Conservation (phyloP, 1,139 yeast species). For the Yamadazyma epiphylla region DNA sequence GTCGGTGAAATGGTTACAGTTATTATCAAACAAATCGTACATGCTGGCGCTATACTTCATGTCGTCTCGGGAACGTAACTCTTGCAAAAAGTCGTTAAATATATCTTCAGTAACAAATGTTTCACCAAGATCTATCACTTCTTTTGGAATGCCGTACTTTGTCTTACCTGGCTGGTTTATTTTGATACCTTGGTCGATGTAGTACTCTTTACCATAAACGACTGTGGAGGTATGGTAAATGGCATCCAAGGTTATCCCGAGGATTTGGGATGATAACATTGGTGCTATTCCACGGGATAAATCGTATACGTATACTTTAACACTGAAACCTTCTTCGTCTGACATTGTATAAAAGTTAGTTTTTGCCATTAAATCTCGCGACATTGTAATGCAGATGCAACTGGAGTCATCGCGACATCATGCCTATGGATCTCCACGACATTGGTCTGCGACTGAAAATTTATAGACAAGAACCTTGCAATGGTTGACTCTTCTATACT, state of each 20-base stretch:
- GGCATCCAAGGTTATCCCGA: slow-evolving; percentile 53
- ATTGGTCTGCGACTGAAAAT: neutral
- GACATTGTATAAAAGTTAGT: too few species aligned
- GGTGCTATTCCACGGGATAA: slow-evolving; percentile 49
- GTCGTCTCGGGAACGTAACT: slow-evolving; percentile 37
- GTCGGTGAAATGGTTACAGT: slow-evolving; percentile 68
- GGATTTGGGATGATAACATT: slow-evolving; percentile 37
- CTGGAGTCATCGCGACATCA: neutral
- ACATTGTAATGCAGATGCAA: too few species aligned
- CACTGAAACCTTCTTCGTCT: slow-evolving; percentile 21
- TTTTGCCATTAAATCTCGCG: neutral
- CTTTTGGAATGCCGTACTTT: slow-evolving; percentile 57
- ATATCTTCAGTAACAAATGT: slow-evolving; percentile 52
- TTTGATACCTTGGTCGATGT: slow-evolving; percentile 60
- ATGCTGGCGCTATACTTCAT: slow-evolving; percentile 41
- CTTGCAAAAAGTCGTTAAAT: slow-evolving; percentile 49
- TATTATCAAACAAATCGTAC: slow-evolving; percentile 61
- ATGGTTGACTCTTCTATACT: slow-evolving; percentile 6
- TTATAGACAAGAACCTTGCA: too few species aligned
- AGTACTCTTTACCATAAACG: slow-evolving; percentile 51
- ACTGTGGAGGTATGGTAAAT: slow-evolving; percentile 68
- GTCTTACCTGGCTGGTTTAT: slow-evolving; percentile 47
- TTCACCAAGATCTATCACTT: slow-evolving; percentile 51
- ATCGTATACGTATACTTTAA: slow-evolving; percentile 63
- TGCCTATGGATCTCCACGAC: too few species aligned